These are phyloP conservation scores for Meira miltonrushii DNA, from an alignment of 1,284 basidiomycete species.

Conservation along the genomic window DNA sequence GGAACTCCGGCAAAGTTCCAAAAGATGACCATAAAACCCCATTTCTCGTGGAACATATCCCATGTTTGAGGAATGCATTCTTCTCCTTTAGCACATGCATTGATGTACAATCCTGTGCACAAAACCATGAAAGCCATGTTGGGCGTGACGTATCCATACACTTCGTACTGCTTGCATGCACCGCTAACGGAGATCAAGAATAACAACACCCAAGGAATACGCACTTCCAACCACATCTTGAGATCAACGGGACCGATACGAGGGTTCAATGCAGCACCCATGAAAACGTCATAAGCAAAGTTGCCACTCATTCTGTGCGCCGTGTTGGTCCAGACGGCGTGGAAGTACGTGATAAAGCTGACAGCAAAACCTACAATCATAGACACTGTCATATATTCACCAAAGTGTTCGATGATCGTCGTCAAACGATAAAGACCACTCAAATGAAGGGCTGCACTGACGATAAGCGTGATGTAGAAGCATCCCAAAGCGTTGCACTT, in stretches of 20 bases:
- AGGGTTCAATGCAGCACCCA: constrained; percentile 92
- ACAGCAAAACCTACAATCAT: constrained; percentile 82
- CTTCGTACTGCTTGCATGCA: constrained; percentile 90
- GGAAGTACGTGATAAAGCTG: constrained; percentile 43
- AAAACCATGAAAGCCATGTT: constrained; percentile 97
- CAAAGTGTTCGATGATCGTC: constrained; percentile 93
- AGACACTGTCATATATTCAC: constrained; percentile 89
- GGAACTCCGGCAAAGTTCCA: constrained; percentile 81
- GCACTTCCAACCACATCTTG: constrained; percentile 98
- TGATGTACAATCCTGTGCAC: constrained; percentile 91
- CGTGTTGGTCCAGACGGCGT: constrained; percentile 46
- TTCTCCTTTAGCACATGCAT: constrained; percentile 67
- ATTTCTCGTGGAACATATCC: constrained; percentile 56
- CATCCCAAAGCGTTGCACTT: constrained; percentile 82
- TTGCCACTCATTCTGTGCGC: constrained; percentile 78
- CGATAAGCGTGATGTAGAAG: constrained; percentile 78
- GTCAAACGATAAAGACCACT: constrained; percentile 81
- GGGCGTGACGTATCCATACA: constrained; percentile 83
- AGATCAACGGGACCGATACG: constrained; percentile 87
- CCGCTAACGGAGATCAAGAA: constrained; percentile 90
- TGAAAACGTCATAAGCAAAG: constrained; percentile 67
- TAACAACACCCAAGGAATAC: constrained; percentile 93
- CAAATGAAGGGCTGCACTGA: constrained; percentile 72
- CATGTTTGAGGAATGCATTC: constrained; percentile 99
- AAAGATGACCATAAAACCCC: constrained; percentile 54